Percentiles rank a stretch among this genome's conserved stretches.
Evolutionary conservation across 805 yeast species (phyloP).

Genomic region (Clavispora asparagi): DNA sequence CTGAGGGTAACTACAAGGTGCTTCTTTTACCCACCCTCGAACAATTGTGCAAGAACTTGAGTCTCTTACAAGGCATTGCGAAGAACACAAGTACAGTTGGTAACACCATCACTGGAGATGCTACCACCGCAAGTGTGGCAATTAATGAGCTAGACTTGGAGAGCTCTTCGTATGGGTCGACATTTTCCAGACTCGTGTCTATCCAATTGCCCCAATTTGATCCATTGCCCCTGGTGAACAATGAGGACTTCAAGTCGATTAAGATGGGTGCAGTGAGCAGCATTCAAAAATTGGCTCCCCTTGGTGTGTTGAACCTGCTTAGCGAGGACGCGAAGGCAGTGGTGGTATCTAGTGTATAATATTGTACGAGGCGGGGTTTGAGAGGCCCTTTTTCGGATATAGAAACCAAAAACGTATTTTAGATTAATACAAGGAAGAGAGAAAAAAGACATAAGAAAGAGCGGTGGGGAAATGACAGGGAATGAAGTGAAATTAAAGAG

Average conservation of each 20-base stretch:
- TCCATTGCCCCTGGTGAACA: conserved; percentile 54
- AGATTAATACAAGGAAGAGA: not conserved
- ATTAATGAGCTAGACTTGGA: conserved; percentile 54
- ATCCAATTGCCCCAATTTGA: conserved; percentile 61
- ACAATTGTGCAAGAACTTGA: conserved; percentile 27
- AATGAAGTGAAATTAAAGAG: not conserved
- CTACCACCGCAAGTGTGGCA: conserved; percentile 23
- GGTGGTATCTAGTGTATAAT: conserved; percentile 6
- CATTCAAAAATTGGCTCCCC: conserved; percentile 22
- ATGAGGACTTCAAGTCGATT: conserved; percentile 27
- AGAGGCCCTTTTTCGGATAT: not conserved
- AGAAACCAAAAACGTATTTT: not conserved
- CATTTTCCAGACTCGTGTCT: conserved; percentile 67
- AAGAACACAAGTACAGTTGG: conserved; percentile 13
- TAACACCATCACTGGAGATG: conserved; percentile 14
- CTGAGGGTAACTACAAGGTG: conserved; percentile 15
- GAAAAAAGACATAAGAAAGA: not conserved
- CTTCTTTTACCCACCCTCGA: conserved; percentile 25
- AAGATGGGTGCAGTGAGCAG: conserved; percentile 21
- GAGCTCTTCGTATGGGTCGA: conserved; percentile 75
- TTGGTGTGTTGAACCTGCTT: conserved; percentile 24
- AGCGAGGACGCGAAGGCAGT: conserved; percentile 13
- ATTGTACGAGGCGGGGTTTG: not conserved
- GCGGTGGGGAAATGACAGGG: not conserved
- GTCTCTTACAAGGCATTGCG: conserved; percentile 24